Conservation (phyloP, 2,329 filamentous ascomycete genomes). For the Blastomyces emzantsi region DNA sequence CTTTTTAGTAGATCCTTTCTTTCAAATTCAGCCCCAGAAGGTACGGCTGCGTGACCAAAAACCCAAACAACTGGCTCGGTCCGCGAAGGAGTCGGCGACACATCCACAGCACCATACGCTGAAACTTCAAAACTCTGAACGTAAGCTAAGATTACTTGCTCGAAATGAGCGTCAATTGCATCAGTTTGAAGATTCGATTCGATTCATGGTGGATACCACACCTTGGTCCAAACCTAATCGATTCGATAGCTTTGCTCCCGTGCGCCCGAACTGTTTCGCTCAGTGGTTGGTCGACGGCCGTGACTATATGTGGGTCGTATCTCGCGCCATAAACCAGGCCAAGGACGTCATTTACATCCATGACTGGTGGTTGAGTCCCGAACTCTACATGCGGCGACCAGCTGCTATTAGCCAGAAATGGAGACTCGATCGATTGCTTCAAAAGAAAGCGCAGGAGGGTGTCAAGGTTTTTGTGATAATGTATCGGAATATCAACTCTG, state of each 20-base stretch:
- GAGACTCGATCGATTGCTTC: constrained; percentile 77
- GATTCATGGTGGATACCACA: constrained; percentile 73
- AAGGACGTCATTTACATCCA: constrained; percentile 91
- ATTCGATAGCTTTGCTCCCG: constrained; percentile 84
- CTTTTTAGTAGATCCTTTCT: constrained; percentile 87
- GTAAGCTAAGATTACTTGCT: constrained; percentile 83
- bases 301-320: constrained; percentile 94
- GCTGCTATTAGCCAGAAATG: constrained; percentile 76
- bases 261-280: constrained; percentile 71
- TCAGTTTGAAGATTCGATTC: constrained; percentile 91
- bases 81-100: constrained; percentile 53
- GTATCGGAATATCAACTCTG: constrained; percentile 87
- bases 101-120: constrained; percentile 71
- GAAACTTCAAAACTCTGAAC: constrained; percentile 81
- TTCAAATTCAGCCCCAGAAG: constrained; percentile 68
- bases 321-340: constrained; percentile 77
- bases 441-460: constrained; percentile 79
- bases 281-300: constrained; percentile 98
- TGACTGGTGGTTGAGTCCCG: constrained; percentile 92
- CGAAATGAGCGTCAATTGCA: constrained; percentile 80
- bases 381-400: constrained; percentile 74
- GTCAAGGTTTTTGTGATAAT: constrained; percentile 93
- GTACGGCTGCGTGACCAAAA: constrained; percentile 42
- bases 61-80: constrained; percentile 54
- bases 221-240: constrained; percentile 75